These are phyloP conservation scores for Mycena crocata DNA, from an alignment of 768 basidiomycete species.

Conservation along the genomic window DNA sequence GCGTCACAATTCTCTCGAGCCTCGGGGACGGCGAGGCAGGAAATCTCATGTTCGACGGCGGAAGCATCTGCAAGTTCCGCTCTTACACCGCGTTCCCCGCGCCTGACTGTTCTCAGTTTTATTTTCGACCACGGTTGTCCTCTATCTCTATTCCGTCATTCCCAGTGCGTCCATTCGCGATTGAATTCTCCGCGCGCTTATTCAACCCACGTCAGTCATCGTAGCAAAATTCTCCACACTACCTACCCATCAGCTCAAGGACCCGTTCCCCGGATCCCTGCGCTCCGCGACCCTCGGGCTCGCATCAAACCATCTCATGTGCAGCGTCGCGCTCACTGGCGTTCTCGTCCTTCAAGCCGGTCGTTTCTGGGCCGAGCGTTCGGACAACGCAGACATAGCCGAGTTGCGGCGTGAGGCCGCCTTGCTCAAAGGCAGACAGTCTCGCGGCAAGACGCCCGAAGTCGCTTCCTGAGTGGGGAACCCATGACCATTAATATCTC, in stretches of 20 bases:
- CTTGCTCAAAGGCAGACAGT: conserved; percentile 29
- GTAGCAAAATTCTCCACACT: conserved; percentile 68
- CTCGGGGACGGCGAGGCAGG: conserved; percentile 80
- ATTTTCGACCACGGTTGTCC: conserved; percentile 74
- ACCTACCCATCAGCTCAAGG: conserved; percentile 61
- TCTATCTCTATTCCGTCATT: conserved; percentile 82
- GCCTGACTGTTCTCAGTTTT: conserved; percentile 64
- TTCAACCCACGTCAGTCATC: conserved; percentile 55
- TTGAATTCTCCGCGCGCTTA: background rate
- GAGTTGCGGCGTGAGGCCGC: conserved; percentile 39
- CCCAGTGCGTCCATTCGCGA: conserved; percentile 67
- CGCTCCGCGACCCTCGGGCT: conserved; percentile 78
- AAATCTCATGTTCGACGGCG: conserved; percentile 93
- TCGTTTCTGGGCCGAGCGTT: conserved; percentile 85
- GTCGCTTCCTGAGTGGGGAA: conserved; percentile 19
- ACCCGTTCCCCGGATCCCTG: conserved; percentile 73
- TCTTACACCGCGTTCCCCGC: background rate
- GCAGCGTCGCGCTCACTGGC: conserved; percentile 90
- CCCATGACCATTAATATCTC: conserved; percentile 12
- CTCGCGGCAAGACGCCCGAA: conserved; percentile 36
- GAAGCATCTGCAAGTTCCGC: conserved; percentile 78
- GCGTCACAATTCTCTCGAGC: conserved; percentile 79
- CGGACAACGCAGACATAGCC: conserved; percentile 69
- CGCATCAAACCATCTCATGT: conserved; percentile 86
- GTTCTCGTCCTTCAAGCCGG: conserved; percentile 86